Evolutionary conservation across 2,329 filamentous ascomycete species (phyloP).

Genomic region (Aspergillus pseudoglaucus): DNA sequence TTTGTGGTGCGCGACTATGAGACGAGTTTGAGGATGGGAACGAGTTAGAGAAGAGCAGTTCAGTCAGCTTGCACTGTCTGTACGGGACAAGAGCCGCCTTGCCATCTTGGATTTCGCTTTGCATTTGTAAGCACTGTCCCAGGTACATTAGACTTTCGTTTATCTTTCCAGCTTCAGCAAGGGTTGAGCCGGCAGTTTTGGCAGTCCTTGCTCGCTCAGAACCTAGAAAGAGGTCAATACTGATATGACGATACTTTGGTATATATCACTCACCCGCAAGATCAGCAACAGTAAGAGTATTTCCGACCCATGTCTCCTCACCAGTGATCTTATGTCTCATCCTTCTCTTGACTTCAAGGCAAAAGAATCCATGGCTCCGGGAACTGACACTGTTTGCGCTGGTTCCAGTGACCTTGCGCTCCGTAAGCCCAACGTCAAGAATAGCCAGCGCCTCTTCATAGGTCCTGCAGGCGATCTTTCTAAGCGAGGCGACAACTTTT

Average conservation of each 20-base stretch:
- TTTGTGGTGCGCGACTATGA: slow-evolving; percentile 64
- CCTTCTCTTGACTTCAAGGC: slow-evolving; percentile 86
- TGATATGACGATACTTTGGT: background rate
- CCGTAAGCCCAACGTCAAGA: slow-evolving; percentile 79
- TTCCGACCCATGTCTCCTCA: slow-evolving; percentile 64
- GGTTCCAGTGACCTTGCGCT: slow-evolving; percentile 81
- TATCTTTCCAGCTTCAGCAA: slow-evolving; percentile 95
- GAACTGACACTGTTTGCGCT: slow-evolving; percentile 90
- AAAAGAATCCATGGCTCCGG: slow-evolving; percentile 92
- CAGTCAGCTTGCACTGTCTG: slow-evolving; percentile 77
- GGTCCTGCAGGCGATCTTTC: slow-evolving; percentile 79
- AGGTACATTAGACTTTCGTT: slow-evolving; percentile 98
- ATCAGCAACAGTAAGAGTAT: slow-evolving; percentile 80
- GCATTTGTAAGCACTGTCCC: slow-evolving; percentile 93
- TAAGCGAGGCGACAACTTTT: slow-evolving; percentile 89
- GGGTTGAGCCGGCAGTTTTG: slow-evolving; percentile 85
- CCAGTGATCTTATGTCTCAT: slow-evolving; percentile 42
- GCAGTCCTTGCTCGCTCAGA: slow-evolving; percentile 90
- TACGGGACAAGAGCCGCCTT: slow-evolving; percentile 70
- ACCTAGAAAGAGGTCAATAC: slow-evolving; percentile 33
- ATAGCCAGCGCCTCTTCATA: slow-evolving; percentile 83
- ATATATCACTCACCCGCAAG: slow-evolving; percentile 59
- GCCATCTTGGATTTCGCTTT: slow-evolving; percentile 68
- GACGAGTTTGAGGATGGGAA: slow-evolving; percentile 59
- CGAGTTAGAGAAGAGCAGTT: slow-evolving; percentile 80